Percentiles rank a stretch among this genome's conserved stretches.
Evolutionary conservation across 805 yeast species (phyloP).

Genomic region (Candida odintsovae): DNA sequence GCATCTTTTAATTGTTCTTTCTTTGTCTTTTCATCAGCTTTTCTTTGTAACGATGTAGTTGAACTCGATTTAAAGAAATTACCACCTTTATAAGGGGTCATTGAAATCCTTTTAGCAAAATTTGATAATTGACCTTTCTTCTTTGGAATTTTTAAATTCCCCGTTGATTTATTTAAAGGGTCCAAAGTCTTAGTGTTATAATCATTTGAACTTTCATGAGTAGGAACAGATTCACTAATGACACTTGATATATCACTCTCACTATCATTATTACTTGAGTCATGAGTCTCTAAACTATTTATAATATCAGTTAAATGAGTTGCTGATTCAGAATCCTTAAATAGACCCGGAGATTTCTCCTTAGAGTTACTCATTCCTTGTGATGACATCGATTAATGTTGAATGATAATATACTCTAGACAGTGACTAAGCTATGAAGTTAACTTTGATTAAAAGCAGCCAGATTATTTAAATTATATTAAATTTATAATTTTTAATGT

Average conservation of each 20-base stretch:
- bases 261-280: not conserved
- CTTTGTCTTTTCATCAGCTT: not conserved
- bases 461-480: too few species aligned
- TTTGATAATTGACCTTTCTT: not conserved
- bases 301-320: not conserved
- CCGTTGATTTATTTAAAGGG: too few species aligned
- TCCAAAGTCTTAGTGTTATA: not conserved
- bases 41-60: not conserved
- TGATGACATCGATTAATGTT: too few species aligned
- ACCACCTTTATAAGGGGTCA: constrained; percentile 12
- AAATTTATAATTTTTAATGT: too few species aligned
- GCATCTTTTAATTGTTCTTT: constrained; percentile 5
- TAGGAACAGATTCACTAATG: not conserved
- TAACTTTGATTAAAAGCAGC: too few species aligned
- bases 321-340: not conserved
- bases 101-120: constrained; percentile 12
- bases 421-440: too few species aligned
- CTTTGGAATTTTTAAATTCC: not conserved
- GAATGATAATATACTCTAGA: too few species aligned
- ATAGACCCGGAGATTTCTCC: not conserved
- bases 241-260: not conserved
- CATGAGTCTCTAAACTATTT: not conserved
- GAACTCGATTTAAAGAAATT: not conserved
- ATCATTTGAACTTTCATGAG: not conserved
- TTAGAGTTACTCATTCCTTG: too few species aligned